A percentile compares a stretch with the other conserved stretches of the same genome.
Conservation (phyloP, 768 basidiomycete genomes). For the Agrocybe praecox region DNA sequence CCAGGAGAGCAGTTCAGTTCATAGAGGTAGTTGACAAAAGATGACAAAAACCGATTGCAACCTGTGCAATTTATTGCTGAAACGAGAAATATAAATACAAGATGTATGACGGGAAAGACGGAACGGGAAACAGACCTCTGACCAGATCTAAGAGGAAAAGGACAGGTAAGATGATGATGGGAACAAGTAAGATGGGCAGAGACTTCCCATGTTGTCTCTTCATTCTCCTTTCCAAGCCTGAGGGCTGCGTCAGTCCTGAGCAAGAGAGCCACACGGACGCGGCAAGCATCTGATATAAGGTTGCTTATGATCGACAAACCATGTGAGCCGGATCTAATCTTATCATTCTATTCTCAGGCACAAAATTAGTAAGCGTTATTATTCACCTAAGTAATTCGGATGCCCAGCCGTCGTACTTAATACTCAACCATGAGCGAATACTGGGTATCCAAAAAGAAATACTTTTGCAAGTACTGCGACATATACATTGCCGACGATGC, state of each 20-base stretch:
- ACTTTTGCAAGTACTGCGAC: slow-evolving; percentile 97
- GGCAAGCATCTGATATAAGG: background rate
- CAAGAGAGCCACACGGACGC: background rate
- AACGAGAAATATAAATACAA: no score
- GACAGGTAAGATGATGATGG: background rate
- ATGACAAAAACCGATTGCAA: no score
- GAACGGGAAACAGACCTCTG: no score
- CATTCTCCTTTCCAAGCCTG: background rate
- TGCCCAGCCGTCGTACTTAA: background rate
- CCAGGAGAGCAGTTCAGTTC: no score
- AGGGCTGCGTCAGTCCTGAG: background rate
- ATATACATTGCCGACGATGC: slow-evolving; percentile 97
- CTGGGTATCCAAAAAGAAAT: slow-evolving; percentile 92
- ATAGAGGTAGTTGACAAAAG: no score
- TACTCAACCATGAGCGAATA: slow-evolving; percentile 76
- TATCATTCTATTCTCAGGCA: background rate
- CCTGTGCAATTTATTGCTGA: no score
- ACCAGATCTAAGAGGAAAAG: background rate
- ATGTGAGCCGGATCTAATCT: slow-evolving; percentile 1
- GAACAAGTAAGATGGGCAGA: background rate
- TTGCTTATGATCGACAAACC: background rate
- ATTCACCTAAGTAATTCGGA: background rate
- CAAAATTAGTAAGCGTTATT: background rate
- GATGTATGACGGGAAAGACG: no score
- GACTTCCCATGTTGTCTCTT: background rate